These are phyloP conservation scores for Phytophthora colocasiae DNA, from an alignment of 352 stramenopile species.

Conservation along the genomic window DNA sequence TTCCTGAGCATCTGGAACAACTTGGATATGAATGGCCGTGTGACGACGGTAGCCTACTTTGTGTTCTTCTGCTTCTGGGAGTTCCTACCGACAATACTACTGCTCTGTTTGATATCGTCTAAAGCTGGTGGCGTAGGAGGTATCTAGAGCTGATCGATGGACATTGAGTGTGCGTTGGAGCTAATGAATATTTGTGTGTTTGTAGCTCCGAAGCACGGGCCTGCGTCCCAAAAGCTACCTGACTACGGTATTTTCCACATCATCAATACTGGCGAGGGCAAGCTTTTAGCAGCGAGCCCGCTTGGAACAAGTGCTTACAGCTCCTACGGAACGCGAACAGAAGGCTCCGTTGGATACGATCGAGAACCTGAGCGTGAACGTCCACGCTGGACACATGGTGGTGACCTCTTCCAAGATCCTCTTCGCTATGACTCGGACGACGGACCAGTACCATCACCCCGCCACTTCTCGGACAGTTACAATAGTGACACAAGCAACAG, in stretches of 20 bases:
- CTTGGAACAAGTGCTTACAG: slow-evolving; percentile 64
- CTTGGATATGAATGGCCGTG: slow-evolving; percentile 84
- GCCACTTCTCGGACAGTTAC: slow-evolving; percentile 66
- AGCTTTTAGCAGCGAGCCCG: slow-evolving; percentile 73
- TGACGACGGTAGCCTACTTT: slow-evolving; percentile 83
- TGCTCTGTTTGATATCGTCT: slow-evolving; percentile 84
- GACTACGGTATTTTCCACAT: slow-evolving; percentile 91
- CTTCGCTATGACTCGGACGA: slow-evolving; percentile 89
- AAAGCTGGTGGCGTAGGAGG: slow-evolving; percentile 83
- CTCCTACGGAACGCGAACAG: slow-evolving; percentile 46
- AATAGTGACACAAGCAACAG: slow-evolving; percentile 69
- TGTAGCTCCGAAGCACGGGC: slow-evolving; percentile 73
- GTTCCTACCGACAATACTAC: slow-evolving; percentile 80
- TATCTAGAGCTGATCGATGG: slow-evolving; percentile 22
- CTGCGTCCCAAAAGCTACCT: slow-evolving; percentile 67
- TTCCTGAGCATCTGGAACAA: slow-evolving; percentile 89
- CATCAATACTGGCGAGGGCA: slow-evolving; percentile 68
- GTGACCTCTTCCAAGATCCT: slow-evolving; percentile 84
- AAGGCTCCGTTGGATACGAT: slow-evolving; percentile 23
- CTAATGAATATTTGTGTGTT: slow-evolving; percentile 8
- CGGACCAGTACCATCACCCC: slow-evolving; percentile 63
- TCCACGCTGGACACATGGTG: slow-evolving; percentile 79
- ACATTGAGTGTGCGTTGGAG: not conserved
- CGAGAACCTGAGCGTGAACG: slow-evolving; percentile 51
- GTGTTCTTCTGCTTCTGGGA: slow-evolving; percentile 91